phyloP scores from a whole-genome alignment of 352 stramenopile genomes.

The Pythium aquatile region DNA sequence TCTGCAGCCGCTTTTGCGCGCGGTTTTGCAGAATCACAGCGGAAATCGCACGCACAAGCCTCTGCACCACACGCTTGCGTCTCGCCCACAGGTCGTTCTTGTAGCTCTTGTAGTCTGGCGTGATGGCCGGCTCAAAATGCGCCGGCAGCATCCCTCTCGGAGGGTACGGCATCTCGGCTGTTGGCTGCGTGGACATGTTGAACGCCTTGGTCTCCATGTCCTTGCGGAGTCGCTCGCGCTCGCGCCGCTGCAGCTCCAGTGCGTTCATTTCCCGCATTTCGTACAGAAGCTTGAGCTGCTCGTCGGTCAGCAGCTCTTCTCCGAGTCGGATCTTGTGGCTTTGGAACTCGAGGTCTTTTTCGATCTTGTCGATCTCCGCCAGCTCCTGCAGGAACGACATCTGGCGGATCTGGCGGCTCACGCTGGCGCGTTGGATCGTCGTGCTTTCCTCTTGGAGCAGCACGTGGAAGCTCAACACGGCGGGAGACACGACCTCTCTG shows the following conservation, averaged over 20 bases:
- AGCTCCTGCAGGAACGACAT: conserved; percentile 87
- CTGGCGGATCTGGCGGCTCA: conserved; percentile 66
- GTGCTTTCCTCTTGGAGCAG: conserved; percentile 55
- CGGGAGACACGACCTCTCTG: conserved; percentile 15
- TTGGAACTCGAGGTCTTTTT: conserved; percentile 86
- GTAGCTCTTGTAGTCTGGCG: conserved; percentile 80
- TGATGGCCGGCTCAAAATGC: conserved; percentile 34
- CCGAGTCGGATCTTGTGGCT: conserved; percentile 72
- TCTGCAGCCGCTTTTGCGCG: conserved; percentile 53
- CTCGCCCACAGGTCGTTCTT: conserved; percentile 87
- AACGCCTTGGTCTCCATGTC: conserved; percentile 38
- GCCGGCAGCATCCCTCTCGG: conserved; percentile 41
- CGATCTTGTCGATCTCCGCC: conserved; percentile 58
- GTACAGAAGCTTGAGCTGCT: conserved; percentile 48
- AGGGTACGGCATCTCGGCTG: conserved; percentile 26
- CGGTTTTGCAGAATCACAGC: conserved; percentile 67
- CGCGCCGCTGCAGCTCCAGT: conserved; percentile 26
- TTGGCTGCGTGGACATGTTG: conserved; percentile 31
- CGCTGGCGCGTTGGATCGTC: conserved; percentile 35
- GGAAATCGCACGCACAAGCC: conserved; percentile 71
- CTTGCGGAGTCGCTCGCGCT: conserved; percentile 46
- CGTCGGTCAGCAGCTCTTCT: conserved; percentile 45
- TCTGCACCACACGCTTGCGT: conserved; percentile 62
- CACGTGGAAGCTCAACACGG: conserved; percentile 45
- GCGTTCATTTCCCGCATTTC: conserved; percentile 47